Percentiles rank a stretch among this genome's conserved stretches.
Conservation (phyloP, 2,329 filamentous ascomycete species). For the Pseudocercospora eumusae region DNA sequence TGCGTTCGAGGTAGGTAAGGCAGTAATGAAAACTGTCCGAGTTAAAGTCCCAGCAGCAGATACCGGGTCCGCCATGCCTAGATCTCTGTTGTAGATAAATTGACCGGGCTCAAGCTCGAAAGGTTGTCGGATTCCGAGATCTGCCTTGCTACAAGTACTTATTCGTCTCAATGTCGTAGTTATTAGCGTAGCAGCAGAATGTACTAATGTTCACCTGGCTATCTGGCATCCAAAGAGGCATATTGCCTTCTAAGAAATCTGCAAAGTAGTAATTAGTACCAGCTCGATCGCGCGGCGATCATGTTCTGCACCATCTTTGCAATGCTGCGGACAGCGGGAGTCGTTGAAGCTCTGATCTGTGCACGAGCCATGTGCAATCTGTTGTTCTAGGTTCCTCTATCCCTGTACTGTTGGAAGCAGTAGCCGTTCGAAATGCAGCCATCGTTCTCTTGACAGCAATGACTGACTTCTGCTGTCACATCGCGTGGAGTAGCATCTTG, state of each 20-base stretch:
- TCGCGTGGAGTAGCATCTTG: neutral
- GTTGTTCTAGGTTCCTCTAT: neutral
- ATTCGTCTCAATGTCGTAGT: neutral
- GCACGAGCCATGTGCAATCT: neutral
- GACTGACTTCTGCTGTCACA: neutral
- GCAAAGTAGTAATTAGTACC: neutral
- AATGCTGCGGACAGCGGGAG: neutral
- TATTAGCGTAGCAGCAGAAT: slow-evolving; percentile 8
- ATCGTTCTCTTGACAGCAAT: slow-evolving; percentile 2
- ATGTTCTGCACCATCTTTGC: neutral
- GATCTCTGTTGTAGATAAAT: neutral
- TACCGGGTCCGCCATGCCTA: neutral
- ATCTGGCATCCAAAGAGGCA: neutral
- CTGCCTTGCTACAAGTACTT: neutral
- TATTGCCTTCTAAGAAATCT: neutral
- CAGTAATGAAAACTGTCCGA: neutral
- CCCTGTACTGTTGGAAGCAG: neutral
- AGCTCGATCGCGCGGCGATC: neutral
- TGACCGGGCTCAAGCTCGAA: neutral
- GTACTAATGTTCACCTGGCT: neutral
- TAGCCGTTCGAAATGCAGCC: neutral
- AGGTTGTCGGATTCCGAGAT: neutral
- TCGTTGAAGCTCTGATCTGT: neutral
- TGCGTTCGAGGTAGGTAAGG: neutral
- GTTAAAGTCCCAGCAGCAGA: neutral